These are phyloP conservation scores for Colletotrichum viniferum DNA, from an alignment of 2,329 filamentous ascomycete genomes.

Conservation along the genomic window DNA sequence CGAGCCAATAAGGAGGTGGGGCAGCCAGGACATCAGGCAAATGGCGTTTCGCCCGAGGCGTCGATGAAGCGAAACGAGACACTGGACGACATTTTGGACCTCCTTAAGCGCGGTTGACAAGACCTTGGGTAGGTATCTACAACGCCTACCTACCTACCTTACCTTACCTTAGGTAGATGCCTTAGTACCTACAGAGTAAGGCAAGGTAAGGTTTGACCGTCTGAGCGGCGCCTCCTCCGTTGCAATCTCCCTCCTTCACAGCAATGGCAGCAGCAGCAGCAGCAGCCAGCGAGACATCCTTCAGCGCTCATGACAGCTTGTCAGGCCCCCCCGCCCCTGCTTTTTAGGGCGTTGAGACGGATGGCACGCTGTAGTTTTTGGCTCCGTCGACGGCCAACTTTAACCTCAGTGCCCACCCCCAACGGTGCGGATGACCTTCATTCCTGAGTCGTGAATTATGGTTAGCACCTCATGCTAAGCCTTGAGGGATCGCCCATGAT, in stretches of 20 bases:
- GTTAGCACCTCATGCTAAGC: slow-evolving; percentile 16
- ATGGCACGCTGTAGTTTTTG: background rate
- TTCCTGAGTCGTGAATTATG: background rate
- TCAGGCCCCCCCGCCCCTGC: background rate
- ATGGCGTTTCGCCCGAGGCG: slow-evolving; percentile 41
- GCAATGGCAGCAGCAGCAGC: background rate
- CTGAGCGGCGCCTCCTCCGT: slow-evolving; percentile 5
- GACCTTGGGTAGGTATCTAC: background rate
- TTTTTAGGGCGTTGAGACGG: background rate
- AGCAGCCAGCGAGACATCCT: background rate
- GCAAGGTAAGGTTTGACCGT: background rate
- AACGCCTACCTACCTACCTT: too few species aligned
- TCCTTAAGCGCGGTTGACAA: slow-evolving; percentile 5
- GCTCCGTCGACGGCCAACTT: background rate
- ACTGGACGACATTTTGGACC: slow-evolving; percentile 7
- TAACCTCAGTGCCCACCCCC: background rate
- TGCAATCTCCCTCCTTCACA: background rate
- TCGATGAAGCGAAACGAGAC: slow-evolving; percentile 42
- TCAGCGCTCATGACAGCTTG: background rate
- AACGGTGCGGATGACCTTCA: background rate
- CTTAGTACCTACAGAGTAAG: background rate
- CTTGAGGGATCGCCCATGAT: slow-evolving; percentile 5
- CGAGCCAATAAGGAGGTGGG: slow-evolving; percentile 26
- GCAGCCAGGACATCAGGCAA: slow-evolving; percentile 33
- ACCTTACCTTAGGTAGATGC: background rate